These are phyloP conservation scores for Candida tunisiensis DNA, from an alignment of 1,139 yeast genomes.

Conservation along the genomic window DNA sequence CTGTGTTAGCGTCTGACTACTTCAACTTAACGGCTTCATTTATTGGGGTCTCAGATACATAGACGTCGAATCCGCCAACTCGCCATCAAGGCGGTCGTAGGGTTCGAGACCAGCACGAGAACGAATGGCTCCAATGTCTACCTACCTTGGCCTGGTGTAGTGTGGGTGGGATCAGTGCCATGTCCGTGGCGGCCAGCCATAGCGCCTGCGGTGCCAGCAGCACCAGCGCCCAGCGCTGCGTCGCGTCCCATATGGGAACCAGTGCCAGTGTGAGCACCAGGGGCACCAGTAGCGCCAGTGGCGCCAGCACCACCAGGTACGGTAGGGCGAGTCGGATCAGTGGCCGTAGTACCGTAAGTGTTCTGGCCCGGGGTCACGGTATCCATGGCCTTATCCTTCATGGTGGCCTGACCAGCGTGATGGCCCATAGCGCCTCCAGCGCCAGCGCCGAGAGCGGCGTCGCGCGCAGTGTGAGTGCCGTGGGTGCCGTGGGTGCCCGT, in stretches of 20 bases:
- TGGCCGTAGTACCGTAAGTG: slow-evolving; percentile 1
- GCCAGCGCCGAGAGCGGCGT: slow-evolving; percentile 4
- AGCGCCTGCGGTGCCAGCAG: slow-evolving; percentile 3
- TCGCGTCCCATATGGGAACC: slow-evolving; percentile 1
- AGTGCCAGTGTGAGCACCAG: background rate
- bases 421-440: slow-evolving; percentile 1
- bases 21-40: too few relatives aligned
- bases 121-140: too few relatives aligned
- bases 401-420: background rate
- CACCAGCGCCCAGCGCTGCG: slow-evolving; percentile 1
- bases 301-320: slow-evolving; percentile 2
- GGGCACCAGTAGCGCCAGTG: slow-evolving; percentile 1
- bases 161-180: too few relatives aligned
- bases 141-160: too few relatives aligned
- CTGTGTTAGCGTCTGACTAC: too few relatives aligned
- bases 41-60: too few relatives aligned
- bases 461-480: background rate
- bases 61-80: too few relatives aligned
- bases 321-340: background rate
- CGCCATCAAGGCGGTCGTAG: too few relatives aligned
- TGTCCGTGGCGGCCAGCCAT: slow-evolving; percentile 1
- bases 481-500: background rate
- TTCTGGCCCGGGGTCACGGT: background rate
- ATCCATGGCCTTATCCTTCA: background rate
- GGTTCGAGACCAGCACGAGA: too few relatives aligned